phyloP scores from a whole-genome alignment of 2,329 filamentous ascomycete genomes.

The Fusarium begoniae region DNA sequence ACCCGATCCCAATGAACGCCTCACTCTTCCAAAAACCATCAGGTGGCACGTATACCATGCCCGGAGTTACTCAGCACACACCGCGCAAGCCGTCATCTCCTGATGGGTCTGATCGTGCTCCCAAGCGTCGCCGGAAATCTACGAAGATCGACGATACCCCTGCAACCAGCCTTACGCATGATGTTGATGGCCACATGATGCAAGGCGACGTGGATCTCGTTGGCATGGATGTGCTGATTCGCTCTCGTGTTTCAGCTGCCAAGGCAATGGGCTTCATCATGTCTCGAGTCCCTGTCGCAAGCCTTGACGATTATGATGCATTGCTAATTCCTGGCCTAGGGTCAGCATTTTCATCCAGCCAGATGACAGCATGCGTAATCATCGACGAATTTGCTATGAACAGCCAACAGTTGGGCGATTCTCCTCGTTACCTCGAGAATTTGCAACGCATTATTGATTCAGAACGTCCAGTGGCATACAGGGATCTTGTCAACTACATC shows the following conservation, averaged over 20 bases:
- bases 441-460: constrained; percentile 82
- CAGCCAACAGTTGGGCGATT: constrained; percentile 53
- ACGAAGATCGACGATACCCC: constrained; percentile 80
- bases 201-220: constrained; percentile 96
- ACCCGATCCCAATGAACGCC: constrained; percentile 92
- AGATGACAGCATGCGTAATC: constrained; percentile 83
- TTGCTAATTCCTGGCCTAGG: constrained; percentile 72
- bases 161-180: constrained; percentile 77
- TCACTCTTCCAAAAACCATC: constrained; percentile 93
- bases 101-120: constrained; percentile 67
- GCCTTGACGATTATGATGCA: constrained; percentile 70
- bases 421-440: constrained; percentile 65
- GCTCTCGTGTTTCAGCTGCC: constrained; percentile 88
- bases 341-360: constrained; percentile 83
- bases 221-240: constrained; percentile 85
- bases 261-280: constrained; percentile 88
- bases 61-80: constrained; percentile 55
- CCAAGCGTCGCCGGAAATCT: constrained; percentile 83
- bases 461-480: constrained; percentile 83
- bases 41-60: constrained; percentile 77
- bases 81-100: constrained; percentile 60
- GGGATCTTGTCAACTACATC: constrained; percentile 88
- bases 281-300: constrained; percentile 73
- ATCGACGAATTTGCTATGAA: constrained; percentile 87
- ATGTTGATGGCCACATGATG: constrained; percentile 98